phyloP scores from a whole-genome alignment of 2,329 filamentous ascomycete species.

The Trichophyton equinum region DNA sequence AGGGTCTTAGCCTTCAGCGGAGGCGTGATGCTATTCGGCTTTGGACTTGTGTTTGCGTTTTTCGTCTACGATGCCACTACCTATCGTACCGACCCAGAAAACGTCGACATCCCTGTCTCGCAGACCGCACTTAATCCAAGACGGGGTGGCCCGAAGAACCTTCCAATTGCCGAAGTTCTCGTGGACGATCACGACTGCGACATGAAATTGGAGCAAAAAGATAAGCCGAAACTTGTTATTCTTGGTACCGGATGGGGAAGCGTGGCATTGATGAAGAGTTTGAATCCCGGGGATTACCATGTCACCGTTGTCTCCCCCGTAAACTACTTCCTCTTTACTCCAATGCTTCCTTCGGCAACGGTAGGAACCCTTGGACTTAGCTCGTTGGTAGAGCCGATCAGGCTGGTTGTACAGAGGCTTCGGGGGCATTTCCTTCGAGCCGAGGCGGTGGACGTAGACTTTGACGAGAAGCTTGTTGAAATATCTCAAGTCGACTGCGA shows the following conservation, averaged over 20 bases:
- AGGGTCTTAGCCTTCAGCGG: constrained; percentile 61
- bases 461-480: constrained; percentile 82
- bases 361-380: constrained; percentile 87
- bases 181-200: constrained; percentile 79
- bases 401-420: constrained; percentile 65
- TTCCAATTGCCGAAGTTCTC: constrained; percentile 77
- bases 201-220: constrained; percentile 56
- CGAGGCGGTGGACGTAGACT: constrained; percentile 76
- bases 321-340: constrained; percentile 96
- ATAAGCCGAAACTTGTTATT: constrained; percentile 87
- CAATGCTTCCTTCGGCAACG: constrained; percentile 93
- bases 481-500: constrained; percentile 58
- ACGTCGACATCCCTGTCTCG: constrained; percentile 69
- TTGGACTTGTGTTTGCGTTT: constrained; percentile 62
- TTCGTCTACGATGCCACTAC: constrained; percentile 91
- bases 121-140: constrained; percentile 68
- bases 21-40: constrained; percentile 59
- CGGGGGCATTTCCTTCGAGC: constrained; percentile 84
- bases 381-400: constrained; percentile 84
- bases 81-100: constrained; percentile 59
- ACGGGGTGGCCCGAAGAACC: constrained; percentile 81
- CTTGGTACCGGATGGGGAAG: constrained; percentile 92
- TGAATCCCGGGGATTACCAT: constrained; percentile 87
- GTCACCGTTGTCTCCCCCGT: constrained; percentile 88
- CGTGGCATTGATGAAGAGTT: constrained; percentile 76